Percentiles rank a stretch among this genome's conserved stretches.
phyloP scores from a whole-genome alignment of 2,329 filamentous ascomycete species.

The Hypoxylon sp. region DNA sequence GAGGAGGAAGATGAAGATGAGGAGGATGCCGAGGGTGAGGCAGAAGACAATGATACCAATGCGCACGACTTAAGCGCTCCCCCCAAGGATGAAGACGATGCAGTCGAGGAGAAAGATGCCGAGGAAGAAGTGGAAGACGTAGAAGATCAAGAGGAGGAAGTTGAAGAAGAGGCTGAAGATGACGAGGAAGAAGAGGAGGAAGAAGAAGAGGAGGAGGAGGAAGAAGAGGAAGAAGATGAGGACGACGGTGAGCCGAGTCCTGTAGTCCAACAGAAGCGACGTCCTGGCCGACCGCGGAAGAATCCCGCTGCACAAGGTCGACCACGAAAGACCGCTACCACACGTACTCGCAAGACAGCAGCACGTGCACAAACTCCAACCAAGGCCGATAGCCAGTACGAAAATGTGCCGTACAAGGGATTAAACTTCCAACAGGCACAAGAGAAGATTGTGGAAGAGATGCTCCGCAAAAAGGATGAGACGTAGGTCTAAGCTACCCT shows the following conservation, averaged over 20 bases:
- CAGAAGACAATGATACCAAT: slow-evolving; percentile 35
- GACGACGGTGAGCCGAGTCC: slow-evolving; percentile 33
- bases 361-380: slow-evolving; percentile 47
- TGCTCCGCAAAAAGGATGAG: slow-evolving; percentile 74
- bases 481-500: slow-evolving; percentile 56
- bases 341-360: slow-evolving; percentile 44
- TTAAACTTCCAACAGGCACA: slow-evolving; percentile 85
- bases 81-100: slow-evolving; percentile 42
- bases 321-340: slow-evolving; percentile 46
- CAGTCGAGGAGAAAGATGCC: slow-evolving; percentile 42
- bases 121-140: slow-evolving; percentile 43
- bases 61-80: slow-evolving; percentile 23
- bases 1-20: slow-evolving; percentile 38
- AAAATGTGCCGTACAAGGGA: slow-evolving; percentile 70
- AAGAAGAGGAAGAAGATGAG: slow-evolving; percentile 34
- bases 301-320: slow-evolving; percentile 47
- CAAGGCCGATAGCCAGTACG: slow-evolving; percentile 62
- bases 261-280: slow-evolving; percentile 33
- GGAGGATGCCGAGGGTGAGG: slow-evolving; percentile 28
- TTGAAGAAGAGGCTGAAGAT: slow-evolving; percentile 38
- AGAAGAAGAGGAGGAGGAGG: slow-evolving; percentile 25
- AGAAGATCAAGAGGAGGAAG: slow-evolving; percentile 29
- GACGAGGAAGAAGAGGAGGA: slow-evolving; percentile 22
- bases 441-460: slow-evolving; percentile 81
- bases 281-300: slow-evolving; percentile 49